phyloP scores from a whole-genome alignment of 2,329 filamentous ascomycete genomes.

The Ophiostoma angusticollis region DNA sequence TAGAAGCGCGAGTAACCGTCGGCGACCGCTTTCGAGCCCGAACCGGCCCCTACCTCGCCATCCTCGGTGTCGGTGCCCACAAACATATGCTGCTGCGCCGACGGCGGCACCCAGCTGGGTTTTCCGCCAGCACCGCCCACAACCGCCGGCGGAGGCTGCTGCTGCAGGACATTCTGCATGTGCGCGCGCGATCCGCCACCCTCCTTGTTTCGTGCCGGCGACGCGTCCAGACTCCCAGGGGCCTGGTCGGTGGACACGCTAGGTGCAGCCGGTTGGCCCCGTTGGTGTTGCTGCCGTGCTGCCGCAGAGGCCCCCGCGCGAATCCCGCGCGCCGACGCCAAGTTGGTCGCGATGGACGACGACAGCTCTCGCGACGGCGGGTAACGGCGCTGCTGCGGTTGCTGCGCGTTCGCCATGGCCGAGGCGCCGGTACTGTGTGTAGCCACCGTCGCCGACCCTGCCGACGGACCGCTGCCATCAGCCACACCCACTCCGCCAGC shows the following conservation, averaged over 20 bases:
- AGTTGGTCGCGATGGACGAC: constrained; percentile 77
- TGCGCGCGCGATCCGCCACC: constrained; percentile 36
- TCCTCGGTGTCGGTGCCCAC: constrained; percentile 17
- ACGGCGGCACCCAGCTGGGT: constrained; percentile 35
- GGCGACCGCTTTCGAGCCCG: constrained; percentile 32
- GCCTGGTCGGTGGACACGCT: constrained; percentile 63
- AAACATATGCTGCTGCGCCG: constrained; percentile 19
- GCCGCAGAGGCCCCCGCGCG: constrained; percentile 19
- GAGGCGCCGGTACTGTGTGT: constrained; percentile 6
- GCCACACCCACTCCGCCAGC: background rate
- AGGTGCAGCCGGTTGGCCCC: constrained; percentile 56
- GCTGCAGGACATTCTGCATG: constrained; percentile 44
- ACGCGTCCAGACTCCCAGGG: constrained; percentile 52
- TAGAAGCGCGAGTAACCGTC: constrained; percentile 88
- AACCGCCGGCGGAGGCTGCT: constrained; percentile 18
- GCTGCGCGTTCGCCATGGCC: constrained; percentile 14
- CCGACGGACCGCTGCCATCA: background rate
- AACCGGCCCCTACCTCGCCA: constrained; percentile 15
- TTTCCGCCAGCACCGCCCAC: constrained; percentile 28
- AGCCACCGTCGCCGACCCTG: constrained; percentile 18
- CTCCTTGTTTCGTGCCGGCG: constrained; percentile 23
- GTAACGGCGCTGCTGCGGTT: constrained; percentile 27
- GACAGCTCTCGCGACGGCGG: constrained; percentile 54
- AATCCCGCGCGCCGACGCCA: constrained; percentile 77
- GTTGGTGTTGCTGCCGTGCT: constrained; percentile 42